Percentiles rank a stretch among this genome's conserved stretches.
Evolutionary conservation across 768 basidiomycete genomes (phyloP).

Genomic region (Boletus barrowsii): DNA sequence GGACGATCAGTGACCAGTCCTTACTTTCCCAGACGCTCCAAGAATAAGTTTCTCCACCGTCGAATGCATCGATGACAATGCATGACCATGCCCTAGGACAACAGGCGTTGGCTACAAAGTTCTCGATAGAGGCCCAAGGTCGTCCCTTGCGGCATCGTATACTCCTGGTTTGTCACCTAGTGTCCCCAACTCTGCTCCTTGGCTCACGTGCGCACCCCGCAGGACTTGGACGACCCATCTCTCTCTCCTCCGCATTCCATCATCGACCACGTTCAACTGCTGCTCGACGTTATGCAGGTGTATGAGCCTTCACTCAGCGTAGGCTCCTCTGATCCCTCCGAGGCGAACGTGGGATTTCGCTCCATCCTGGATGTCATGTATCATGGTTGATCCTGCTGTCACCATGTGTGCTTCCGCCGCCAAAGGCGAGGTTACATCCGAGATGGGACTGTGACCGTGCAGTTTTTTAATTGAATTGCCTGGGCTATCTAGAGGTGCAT

Average conservation of each 20-base stretch:
- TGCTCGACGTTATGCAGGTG: conserved; percentile 86
- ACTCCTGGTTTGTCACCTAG: conserved; percentile 44
- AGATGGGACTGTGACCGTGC: conserved; percentile 82
- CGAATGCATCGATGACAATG: background rate
- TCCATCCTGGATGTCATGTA: conserved; percentile 62
- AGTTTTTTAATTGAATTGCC: conserved; percentile 83
- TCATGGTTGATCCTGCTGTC: conserved; percentile 78
- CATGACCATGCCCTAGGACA: conserved; percentile 46
- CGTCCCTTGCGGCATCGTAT: conserved; percentile 55
- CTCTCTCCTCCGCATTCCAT: conserved; percentile 73
- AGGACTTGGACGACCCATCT: conserved; percentile 70
- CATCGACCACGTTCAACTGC: conserved; percentile 77
- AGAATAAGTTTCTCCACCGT: conserved; percentile 52
- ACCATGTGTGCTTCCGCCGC: conserved; percentile 68
- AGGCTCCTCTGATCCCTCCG: conserved; percentile 2
- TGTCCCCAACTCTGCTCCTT: background rate
- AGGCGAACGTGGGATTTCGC: conserved; percentile 16
- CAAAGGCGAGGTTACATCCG: conserved; percentile 47
- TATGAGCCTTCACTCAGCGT: conserved; percentile 84
- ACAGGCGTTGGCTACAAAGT: conserved; percentile 76
- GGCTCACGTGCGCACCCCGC: background rate
- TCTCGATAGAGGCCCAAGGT: conserved; percentile 78
- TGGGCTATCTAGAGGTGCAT: conserved; percentile 76
- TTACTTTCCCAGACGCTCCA: conserved; percentile 70
- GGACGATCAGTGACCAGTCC: conserved; percentile 86